Evolutionary conservation across 495 filamentous ascomycete species (phyloP).

Genomic region (Tuber brumale): DNA sequence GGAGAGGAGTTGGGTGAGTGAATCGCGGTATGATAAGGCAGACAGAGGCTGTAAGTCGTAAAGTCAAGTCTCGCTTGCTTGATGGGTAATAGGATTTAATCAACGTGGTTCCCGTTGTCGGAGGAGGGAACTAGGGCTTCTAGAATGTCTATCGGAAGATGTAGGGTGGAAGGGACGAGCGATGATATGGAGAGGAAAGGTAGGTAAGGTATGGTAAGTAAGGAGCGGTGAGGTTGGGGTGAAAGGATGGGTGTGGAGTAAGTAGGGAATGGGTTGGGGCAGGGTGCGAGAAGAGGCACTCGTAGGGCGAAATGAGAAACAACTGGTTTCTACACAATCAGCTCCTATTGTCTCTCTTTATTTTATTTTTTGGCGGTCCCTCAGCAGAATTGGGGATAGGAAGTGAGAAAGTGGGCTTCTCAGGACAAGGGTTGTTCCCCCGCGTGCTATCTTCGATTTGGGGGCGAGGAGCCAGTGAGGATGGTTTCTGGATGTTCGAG

Average conservation of each 20-base stretch:
- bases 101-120: slow-evolving; percentile 7
- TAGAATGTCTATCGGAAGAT: slow-evolving; percentile 25
- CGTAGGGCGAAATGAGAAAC: slow-evolving; percentile 21
- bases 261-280: slow-evolving; percentile 22
- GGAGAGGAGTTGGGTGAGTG: slow-evolving; percentile 5
- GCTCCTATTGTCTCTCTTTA: not conserved
- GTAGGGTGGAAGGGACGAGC: slow-evolving; percentile 4
- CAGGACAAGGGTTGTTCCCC: not conserved
- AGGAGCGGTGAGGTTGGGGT: slow-evolving; percentile 13
- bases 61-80: not conserved
- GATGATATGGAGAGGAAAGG: slow-evolving; percentile 14
- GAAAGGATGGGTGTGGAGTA: slow-evolving; percentile 21
- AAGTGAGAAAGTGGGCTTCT: not conserved
- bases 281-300: slow-evolving; percentile 17
- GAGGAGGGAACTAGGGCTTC: slow-evolving; percentile 17
- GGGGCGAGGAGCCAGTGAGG: not conserved
- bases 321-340: slow-evolving; percentile 8
- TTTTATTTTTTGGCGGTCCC: not conserved
- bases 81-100: not conserved
- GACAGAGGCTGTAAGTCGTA: not conserved
- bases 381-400: not conserved
- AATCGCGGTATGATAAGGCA: not conserved
- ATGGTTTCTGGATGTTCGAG: not conserved
- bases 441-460: not conserved
- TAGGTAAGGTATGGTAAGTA: not conserved